Percentiles rank a stretch among this genome's conserved stretches.
phyloP scores from a whole-genome alignment of 2,329 filamentous ascomycete genomes.

The Ciborinia camelliae region DNA sequence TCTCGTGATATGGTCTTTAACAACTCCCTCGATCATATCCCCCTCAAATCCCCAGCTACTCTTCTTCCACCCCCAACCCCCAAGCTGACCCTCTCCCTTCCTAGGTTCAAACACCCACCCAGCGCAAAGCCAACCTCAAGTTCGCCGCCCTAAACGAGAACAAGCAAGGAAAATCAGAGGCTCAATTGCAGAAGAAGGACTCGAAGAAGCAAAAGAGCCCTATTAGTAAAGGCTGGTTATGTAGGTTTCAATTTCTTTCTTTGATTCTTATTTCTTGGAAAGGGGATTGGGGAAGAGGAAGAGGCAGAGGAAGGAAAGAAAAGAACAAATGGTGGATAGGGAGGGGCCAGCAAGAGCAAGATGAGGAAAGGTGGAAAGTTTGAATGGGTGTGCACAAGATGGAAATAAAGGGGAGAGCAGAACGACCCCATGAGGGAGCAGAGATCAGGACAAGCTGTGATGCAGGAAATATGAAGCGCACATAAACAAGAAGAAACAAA shows the following conservation, averaged over 20 bases:
- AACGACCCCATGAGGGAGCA: not conserved
- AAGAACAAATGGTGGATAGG: not conserved
- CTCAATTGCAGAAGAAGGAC: conserved; percentile 59
- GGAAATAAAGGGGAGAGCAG: not conserved
- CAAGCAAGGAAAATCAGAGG: conserved; percentile 71
- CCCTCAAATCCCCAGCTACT: not conserved
- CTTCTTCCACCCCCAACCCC: no score
- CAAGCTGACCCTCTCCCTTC: not conserved
- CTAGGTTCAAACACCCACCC: conserved; percentile 79
- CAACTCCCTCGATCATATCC: no score
- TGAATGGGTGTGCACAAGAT: not conserved
- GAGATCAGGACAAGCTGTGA: not conserved
- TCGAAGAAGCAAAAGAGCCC: conserved; percentile 45
- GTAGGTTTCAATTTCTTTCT: conserved; percentile 43
- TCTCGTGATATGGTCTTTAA: not conserved
- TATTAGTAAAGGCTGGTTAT: conserved; percentile 61
- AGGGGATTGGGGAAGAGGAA: not conserved
- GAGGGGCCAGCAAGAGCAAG: not conserved
- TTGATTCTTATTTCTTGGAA: not conserved
- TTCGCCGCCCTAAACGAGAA: conserved; percentile 71
- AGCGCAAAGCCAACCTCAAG: conserved; percentile 76
- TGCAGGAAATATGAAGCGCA: not conserved
- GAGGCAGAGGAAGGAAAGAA: not conserved
- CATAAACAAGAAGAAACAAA: not conserved
- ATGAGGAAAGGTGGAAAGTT: not conserved